Evolutionary conservation across 768 basidiomycete species (phyloP).

Genomic region (Hirschioporus abietinus): DNA sequence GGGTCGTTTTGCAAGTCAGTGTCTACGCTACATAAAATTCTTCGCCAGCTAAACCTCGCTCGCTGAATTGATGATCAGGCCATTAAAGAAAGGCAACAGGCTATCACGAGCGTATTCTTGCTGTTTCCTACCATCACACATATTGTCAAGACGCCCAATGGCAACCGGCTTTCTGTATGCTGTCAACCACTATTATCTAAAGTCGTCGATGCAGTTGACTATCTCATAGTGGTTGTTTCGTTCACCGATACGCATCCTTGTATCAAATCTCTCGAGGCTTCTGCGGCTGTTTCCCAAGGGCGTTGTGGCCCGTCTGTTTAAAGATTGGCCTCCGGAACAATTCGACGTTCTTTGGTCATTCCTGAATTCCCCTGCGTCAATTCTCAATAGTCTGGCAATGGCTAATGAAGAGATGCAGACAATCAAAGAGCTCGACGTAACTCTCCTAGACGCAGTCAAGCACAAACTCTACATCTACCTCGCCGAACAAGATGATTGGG

Average conservation of each 20-base stretch:
- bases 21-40: slow-evolving; percentile 2
- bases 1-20: slow-evolving; percentile 57
- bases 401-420: slow-evolving; percentile 64
- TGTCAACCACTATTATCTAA: neutral
- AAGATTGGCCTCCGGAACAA: slow-evolving; percentile 45
- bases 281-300: slow-evolving; percentile 33
- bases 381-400: slow-evolving; percentile 53
- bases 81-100: slow-evolving; percentile 38
- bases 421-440: slow-evolving; percentile 48
- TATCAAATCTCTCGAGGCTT: slow-evolving; percentile 41
- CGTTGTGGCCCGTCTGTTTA: slow-evolving; percentile 39
- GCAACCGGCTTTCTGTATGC: slow-evolving; percentile 51
- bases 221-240: slow-evolving; percentile 40
- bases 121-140: slow-evolving; percentile 68
- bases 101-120: slow-evolving; percentile 43
- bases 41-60: neutral
- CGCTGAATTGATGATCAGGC: slow-evolving; percentile 30
- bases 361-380: slow-evolving; percentile 43
- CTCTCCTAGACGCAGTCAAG: slow-evolving; percentile 33
- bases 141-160: slow-evolving; percentile 63
- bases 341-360: slow-evolving; percentile 42
- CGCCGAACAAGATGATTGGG: slow-evolving; percentile 63
- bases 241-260: slow-evolving; percentile 36
- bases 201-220: neutral
- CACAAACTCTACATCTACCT: slow-evolving; percentile 49